These are phyloP conservation scores for Pulveroboletus sp. DNA, from an alignment of 768 basidiomycete species.

Conservation along the genomic window DNA sequence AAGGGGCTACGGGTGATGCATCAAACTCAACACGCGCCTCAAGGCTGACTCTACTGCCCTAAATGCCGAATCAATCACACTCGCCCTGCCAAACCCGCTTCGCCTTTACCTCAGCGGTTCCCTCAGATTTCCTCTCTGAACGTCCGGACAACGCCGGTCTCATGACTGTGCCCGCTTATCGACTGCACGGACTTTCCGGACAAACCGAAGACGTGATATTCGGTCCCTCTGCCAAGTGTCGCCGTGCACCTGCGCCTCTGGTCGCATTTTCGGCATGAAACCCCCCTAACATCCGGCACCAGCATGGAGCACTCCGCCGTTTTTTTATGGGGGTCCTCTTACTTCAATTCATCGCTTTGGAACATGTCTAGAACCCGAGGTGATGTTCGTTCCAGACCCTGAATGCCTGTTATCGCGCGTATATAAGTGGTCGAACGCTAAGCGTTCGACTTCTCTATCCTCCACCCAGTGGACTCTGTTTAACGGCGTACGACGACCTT, in stretches of 20 bases:
- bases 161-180: slow-evolving; percentile 15
- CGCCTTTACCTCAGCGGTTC: slow-evolving; percentile 29
- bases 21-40: slow-evolving; percentile 13
- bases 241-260: slow-evolving; percentile 1
- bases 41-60: no score
- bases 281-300: slow-evolving; percentile 13
- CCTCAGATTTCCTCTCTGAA: slow-evolving; percentile 6
- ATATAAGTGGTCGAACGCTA: slow-evolving; percentile 21
- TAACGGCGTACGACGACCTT: slow-evolving; percentile 18
- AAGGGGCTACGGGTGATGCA: slow-evolving; percentile 23
- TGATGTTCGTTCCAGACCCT: slow-evolving; percentile 19
- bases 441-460: slow-evolving; percentile 4
- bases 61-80: slow-evolving; percentile 18
- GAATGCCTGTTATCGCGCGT: slow-evolving; percentile 16
- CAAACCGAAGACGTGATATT: slow-evolving; percentile 32
- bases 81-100: slow-evolving; percentile 12
- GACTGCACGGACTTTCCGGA: slow-evolving; percentile 22
- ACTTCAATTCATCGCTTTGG: slow-evolving; percentile 29
- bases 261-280: slow-evolving; percentile 18
- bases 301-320: slow-evolving; percentile 9
- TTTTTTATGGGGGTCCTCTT: slow-evolving; percentile 31
- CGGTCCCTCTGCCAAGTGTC: slow-evolving; percentile 6
- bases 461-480: slow-evolving; percentile 10
- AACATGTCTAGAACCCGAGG: slow-evolving; percentile 20
- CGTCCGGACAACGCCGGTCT: slow-evolving; percentile 6